These are phyloP conservation scores for Globisporangium ultimum DNA, from an alignment of 352 stramenopile genomes.

Conservation along the genomic window DNA sequence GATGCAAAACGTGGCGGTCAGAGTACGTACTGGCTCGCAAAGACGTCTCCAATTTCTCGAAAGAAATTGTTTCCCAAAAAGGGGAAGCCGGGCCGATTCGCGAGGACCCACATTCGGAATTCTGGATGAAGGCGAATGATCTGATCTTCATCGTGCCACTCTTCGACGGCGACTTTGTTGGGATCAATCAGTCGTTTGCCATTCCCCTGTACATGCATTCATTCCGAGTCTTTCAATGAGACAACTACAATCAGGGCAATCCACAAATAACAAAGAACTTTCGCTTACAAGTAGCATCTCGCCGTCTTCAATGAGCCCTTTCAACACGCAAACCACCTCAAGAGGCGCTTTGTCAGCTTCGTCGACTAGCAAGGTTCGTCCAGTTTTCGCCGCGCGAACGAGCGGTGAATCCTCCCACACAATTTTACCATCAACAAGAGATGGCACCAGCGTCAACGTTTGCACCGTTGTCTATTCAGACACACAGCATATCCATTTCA, in stretches of 20 bases:
- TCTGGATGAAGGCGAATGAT: slow-evolving; percentile 91
- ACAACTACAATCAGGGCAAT: too few relatives aligned
- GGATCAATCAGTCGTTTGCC: slow-evolving; percentile 82
- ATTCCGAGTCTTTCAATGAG: too few relatives aligned
- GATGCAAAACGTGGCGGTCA: background rate
- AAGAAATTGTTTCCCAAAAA: slow-evolving; percentile 98
- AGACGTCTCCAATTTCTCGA: slow-evolving; percentile 92
- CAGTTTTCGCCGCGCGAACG: slow-evolving; percentile 90
- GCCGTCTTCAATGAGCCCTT: slow-evolving; percentile 95
- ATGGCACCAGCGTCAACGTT: slow-evolving; percentile 89
- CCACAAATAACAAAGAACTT: background rate
- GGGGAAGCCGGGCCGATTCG: slow-evolving; percentile 95
- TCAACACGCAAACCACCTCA: slow-evolving; percentile 95
- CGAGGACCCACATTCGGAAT: slow-evolving; percentile 93
- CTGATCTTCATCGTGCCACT: slow-evolving; percentile 61
- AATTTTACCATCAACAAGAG: slow-evolving; percentile 86
- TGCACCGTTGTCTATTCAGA: slow-evolving; percentile 88
- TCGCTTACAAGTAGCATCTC: slow-evolving; percentile 86
- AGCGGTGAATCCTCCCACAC: slow-evolving; percentile 93
- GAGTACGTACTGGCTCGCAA: slow-evolving; percentile 82
- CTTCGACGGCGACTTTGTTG: slow-evolving; percentile 59
- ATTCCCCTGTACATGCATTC: slow-evolving; percentile 52
- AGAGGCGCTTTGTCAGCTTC: slow-evolving; percentile 96
- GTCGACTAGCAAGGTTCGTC: slow-evolving; percentile 92
- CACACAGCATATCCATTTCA: background rate